A percentile compares a stretch with the other conserved stretches of the same genome.
Conservation (phyloP, 116 monocot species). For the Phalaenopsis hybrid region DNA sequence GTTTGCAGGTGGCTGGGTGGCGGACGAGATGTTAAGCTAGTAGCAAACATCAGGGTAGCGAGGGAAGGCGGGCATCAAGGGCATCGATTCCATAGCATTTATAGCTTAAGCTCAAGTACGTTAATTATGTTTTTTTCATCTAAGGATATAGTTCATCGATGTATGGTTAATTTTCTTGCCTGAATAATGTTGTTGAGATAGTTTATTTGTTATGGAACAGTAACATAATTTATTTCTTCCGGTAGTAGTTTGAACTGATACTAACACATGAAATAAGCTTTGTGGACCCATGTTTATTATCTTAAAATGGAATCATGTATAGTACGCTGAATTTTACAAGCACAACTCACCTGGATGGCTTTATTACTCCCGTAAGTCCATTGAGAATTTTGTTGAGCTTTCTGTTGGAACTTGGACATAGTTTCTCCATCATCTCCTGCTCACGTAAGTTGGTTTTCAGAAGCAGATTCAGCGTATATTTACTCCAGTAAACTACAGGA, state of each 20-base stretch:
- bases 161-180: no score
- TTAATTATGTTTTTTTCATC: no score
- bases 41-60: no score
- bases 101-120: no score
- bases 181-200: no score
- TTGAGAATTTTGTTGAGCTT: conserved; percentile 28
- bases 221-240: not conserved
- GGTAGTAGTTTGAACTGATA: not conserved
- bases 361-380: conserved; percentile 34
- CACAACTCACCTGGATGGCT: conserved; percentile 46
- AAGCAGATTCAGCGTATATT: not conserved
- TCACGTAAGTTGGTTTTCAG: not conserved
- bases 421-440: conserved; percentile 23
- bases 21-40: no score
- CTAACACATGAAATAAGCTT: not conserved
- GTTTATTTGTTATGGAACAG: no score
- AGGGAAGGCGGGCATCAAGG: no score
- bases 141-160: no score
- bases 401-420: conserved; percentile 22
- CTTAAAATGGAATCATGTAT: not conserved
- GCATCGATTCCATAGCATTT: no score
- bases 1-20: no score
- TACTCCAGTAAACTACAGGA: no score
- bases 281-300: not conserved
- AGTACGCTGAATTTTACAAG: not conserved